phyloP scores from a whole-genome alignment of 345 rosid genomes.

The Salix suchowensis region DNA sequence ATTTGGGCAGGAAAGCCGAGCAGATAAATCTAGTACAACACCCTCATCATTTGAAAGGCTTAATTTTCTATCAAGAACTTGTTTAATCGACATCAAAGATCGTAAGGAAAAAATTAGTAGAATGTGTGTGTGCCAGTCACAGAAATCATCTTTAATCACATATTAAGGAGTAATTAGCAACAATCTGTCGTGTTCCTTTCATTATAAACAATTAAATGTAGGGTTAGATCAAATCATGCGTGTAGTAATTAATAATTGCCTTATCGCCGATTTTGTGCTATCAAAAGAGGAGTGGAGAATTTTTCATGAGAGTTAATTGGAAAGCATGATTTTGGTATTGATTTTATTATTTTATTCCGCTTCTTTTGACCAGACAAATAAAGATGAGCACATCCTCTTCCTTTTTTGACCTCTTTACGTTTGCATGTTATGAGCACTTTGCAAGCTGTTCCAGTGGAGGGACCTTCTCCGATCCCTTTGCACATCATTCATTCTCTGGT shows the following conservation, averaged over 20 bases:
- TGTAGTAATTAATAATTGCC: not conserved
- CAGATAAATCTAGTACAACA: no score
- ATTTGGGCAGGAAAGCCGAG: conserved; percentile 6
- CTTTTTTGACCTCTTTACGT: conserved; percentile 2
- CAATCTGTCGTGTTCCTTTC: no score
- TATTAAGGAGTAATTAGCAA: no score
- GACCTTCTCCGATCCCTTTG: not conserved
- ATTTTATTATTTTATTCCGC: conserved; percentile 1
- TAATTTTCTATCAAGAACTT: not conserved
- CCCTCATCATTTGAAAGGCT: not conserved
- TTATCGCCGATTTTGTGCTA: not conserved
- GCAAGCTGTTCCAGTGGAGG: conserved; percentile 2
- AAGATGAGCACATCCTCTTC: not conserved
- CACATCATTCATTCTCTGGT: not conserved
- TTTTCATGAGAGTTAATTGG: not conserved
- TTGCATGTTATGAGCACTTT: not conserved
- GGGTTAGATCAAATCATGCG: not conserved
- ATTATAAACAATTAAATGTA: not conserved
- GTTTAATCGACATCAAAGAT: not conserved
- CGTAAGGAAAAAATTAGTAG: not conserved
- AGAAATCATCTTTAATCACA: no score
- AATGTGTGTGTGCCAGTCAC: no score
- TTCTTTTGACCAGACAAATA: not conserved
- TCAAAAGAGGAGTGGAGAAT: not conserved
- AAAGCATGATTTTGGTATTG: conserved; percentile 9